Evolutionary conservation across 1,284 basidiomycete genomes (phyloP).

Genomic region (Tausonia pullulans): DNA sequence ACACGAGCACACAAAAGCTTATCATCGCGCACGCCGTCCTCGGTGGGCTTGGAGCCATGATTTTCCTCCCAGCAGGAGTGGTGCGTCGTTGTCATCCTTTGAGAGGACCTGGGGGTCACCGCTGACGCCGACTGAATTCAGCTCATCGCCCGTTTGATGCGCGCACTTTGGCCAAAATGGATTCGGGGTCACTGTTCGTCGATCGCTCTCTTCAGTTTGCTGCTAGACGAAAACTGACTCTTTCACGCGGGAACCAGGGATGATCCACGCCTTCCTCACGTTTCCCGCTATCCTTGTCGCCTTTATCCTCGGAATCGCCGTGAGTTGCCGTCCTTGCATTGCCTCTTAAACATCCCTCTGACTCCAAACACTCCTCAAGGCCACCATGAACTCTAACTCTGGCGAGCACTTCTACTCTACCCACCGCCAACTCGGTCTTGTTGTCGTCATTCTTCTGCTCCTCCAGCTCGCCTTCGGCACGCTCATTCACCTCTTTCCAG

Average conservation of each 20-base stretch:
- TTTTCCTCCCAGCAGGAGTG: not conserved
- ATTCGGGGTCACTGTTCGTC: not conserved
- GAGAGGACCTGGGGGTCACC: no score
- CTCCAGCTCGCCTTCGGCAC: conserved; percentile 11
- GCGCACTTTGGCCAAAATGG: not conserved
- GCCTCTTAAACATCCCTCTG: not conserved
- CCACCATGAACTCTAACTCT: not conserved
- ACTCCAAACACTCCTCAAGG: not conserved
- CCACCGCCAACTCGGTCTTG: conserved; percentile 3
- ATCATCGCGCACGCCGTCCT: conserved; percentile 10
- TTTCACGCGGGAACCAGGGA: not conserved
- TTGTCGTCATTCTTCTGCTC: conserved; percentile 2
- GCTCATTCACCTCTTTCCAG: not conserved
- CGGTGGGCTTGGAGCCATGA: conserved; percentile 6
- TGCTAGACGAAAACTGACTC: not conserved
- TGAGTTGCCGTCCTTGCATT: not conserved
- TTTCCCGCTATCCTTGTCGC: conserved; percentile 3
- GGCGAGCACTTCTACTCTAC: conserved; percentile 9
- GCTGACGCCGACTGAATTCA: not conserved
- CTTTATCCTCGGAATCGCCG: conserved; percentile 1
- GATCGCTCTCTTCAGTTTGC: not conserved
- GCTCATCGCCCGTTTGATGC: conserved; percentile 1
- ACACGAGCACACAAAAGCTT: not conserved
- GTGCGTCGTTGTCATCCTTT: not conserved
- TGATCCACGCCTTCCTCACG: not conserved